Evolutionary conservation across 2,329 filamentous ascomycete genomes (phyloP).

Genomic region (Aspergillus neotritici): DNA sequence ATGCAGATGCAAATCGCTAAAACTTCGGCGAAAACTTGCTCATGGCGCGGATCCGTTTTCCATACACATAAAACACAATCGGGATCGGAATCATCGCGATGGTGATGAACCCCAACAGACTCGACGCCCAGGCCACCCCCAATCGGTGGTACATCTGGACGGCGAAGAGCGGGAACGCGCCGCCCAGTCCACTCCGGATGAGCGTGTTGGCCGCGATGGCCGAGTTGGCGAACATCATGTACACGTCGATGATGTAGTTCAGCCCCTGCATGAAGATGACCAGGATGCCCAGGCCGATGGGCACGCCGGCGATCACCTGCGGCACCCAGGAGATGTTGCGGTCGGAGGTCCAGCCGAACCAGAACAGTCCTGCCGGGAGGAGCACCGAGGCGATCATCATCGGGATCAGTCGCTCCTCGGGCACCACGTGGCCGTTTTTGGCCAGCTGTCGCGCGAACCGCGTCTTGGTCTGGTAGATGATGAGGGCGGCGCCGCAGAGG

Average conservation of each 20-base stretch:
- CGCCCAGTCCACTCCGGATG: constrained; percentile 29
- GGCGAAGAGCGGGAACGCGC: constrained; percentile 27
- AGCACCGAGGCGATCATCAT: constrained; percentile 41
- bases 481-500: constrained; percentile 30
- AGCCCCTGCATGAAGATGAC: constrained; percentile 39
- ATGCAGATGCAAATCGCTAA: neutral
- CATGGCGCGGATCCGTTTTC: constrained; percentile 38
- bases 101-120: constrained; percentile 32
- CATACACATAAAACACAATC: constrained; percentile 44
- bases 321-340: constrained; percentile 41
- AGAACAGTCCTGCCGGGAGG: constrained; percentile 43
- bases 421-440: constrained; percentile 31
- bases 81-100: constrained; percentile 43
- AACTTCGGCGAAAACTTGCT: constrained; percentile 37
- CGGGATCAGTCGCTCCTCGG: constrained; percentile 42
- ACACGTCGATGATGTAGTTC: constrained; percentile 39
- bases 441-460: constrained; percentile 32
- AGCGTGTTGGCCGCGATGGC: constrained; percentile 35
- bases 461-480: constrained; percentile 38
- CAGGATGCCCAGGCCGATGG: constrained; percentile 39
- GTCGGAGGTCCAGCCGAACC: constrained; percentile 45
- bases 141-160: constrained; percentile 32
- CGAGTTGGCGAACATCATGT: constrained; percentile 35
- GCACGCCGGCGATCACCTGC: constrained; percentile 39
- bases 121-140: constrained; percentile 34